Evolutionary conservation across 2,329 filamentous ascomycete species (phyloP).

Genomic region (Calonectria henricotiae): DNA sequence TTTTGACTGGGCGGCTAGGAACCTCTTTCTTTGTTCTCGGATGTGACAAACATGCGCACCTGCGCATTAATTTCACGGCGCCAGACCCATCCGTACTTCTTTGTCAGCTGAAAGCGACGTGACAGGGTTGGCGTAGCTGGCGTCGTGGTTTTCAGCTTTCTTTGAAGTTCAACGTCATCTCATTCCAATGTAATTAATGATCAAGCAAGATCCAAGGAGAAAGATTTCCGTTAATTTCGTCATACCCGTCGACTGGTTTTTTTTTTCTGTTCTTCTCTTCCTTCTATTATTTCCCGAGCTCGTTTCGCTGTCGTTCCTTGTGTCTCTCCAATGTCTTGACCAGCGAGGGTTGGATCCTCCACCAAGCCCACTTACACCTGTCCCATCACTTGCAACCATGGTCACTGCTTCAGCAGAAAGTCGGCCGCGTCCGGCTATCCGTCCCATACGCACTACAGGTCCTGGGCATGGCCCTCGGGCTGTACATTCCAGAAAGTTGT

Average conservation of each 20-base stretch:
- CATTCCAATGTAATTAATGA: slow-evolving; percentile 46
- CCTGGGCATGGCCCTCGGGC: slow-evolving; percentile 39
- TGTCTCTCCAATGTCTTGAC: background rate
- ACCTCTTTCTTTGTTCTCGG: slow-evolving; percentile 52
- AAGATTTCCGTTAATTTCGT: background rate
- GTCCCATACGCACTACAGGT: slow-evolving; percentile 47
- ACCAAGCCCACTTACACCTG: background rate
- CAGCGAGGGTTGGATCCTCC: background rate
- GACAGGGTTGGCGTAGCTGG: slow-evolving; percentile 33
- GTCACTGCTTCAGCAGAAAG: slow-evolving; percentile 40
- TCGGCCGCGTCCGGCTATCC: slow-evolving; percentile 45
- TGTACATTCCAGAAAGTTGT: slow-evolving; percentile 36
- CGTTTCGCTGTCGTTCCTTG: background rate
- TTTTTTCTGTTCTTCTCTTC: slow-evolving; percentile 5
- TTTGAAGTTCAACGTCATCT: slow-evolving; percentile 44
- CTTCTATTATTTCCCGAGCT: background rate
- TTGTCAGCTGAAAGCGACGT: slow-evolving; percentile 38
- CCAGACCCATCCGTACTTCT: slow-evolving; percentile 7
- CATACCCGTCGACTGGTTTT: slow-evolving; percentile 16
- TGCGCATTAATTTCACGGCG: slow-evolving; percentile 37
- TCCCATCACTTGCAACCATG: slow-evolving; percentile 37
- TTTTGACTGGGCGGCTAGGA: slow-evolving; percentile 37
- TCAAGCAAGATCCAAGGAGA: slow-evolving; percentile 24
- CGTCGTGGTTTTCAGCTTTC: slow-evolving; percentile 36
- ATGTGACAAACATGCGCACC: slow-evolving; percentile 47